These are phyloP conservation scores for Acacia confusa DNA, from an alignment of 306 rosid species.

Conservation along the genomic window DNA sequence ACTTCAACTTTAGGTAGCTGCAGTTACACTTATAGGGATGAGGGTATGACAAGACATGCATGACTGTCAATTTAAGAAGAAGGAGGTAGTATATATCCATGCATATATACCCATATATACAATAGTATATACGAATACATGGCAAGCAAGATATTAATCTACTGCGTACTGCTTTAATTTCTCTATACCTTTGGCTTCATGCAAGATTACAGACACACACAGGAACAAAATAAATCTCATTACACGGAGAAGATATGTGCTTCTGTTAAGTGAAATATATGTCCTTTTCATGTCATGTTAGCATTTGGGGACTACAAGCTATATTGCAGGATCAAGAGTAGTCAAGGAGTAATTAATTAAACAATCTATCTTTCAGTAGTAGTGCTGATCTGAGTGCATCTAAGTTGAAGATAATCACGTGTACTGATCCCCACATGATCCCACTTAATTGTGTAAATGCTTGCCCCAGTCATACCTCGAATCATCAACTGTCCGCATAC, in stretches of 20 bases:
- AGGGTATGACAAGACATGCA: too few species aligned
- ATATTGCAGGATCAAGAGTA: slow-evolving; percentile 12
- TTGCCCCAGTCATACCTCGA: slow-evolving; percentile 20
- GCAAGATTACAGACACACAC: background rate
- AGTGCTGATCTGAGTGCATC: slow-evolving; percentile 2
- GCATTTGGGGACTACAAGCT: background rate
- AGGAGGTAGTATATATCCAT: too few species aligned
- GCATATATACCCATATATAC: too few species aligned
- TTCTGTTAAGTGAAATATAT: background rate
- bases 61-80: too few species aligned
- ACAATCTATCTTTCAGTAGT: slow-evolving; percentile 12
- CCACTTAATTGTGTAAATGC: slow-evolving; percentile 14
- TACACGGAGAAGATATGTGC: background rate
- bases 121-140: too few species aligned
- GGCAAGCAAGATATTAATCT: background rate
- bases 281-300: background rate
- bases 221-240: background rate
- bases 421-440: slow-evolving; percentile 42
- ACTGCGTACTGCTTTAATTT: background rate
- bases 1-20: too few species aligned
- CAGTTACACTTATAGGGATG: too few species aligned
- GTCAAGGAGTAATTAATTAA: slow-evolving; percentile 5
- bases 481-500: background rate
- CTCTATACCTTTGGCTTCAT: background rate
- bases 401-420: slow-evolving; percentile 34